Evolutionary conservation across 2,329 filamentous ascomycete genomes (phyloP).

Genomic region (Neonectria magnoliae): DNA sequence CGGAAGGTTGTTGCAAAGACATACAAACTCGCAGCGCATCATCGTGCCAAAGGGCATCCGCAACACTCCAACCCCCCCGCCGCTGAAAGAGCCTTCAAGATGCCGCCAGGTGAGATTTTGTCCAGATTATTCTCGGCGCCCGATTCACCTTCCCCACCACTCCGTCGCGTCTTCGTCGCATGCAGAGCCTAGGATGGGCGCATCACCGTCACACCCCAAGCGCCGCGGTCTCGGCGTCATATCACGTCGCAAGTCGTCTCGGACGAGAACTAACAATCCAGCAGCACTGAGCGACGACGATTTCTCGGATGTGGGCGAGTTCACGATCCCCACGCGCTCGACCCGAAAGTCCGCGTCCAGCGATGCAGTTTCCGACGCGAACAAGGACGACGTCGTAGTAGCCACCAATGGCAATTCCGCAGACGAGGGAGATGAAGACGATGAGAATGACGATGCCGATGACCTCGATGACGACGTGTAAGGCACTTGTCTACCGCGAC

Average conservation of each 20-base stretch:
- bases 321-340: constrained; percentile 34
- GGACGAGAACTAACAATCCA: constrained; percentile 30
- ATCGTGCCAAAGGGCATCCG: neutral
- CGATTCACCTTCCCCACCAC: neutral
- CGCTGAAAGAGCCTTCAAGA: constrained; percentile 17
- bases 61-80: neutral
- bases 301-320: constrained; percentile 48
- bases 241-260: constrained; percentile 11
- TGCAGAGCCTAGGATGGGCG: constrained; percentile 11
- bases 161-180: constrained; percentile 9
- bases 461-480: constrained; percentile 56
- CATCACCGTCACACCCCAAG: constrained; percentile 17
- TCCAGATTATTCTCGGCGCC: constrained; percentile 3
- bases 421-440: constrained; percentile 47
- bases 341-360: constrained; percentile 36
- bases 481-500: constrained; percentile 38
- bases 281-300: constrained; percentile 52
- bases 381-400: constrained; percentile 45
- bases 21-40: neutral
- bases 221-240: neutral
- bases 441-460: constrained; percentile 48
- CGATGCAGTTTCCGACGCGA: constrained; percentile 23
- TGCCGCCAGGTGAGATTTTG: constrained; percentile 42
- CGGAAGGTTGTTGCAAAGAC: neutral
- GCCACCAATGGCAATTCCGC: constrained; percentile 38